Conservation (phyloP, 1,139 yeast genomes). For the Debaryomycetaceae sp. region DNA sequence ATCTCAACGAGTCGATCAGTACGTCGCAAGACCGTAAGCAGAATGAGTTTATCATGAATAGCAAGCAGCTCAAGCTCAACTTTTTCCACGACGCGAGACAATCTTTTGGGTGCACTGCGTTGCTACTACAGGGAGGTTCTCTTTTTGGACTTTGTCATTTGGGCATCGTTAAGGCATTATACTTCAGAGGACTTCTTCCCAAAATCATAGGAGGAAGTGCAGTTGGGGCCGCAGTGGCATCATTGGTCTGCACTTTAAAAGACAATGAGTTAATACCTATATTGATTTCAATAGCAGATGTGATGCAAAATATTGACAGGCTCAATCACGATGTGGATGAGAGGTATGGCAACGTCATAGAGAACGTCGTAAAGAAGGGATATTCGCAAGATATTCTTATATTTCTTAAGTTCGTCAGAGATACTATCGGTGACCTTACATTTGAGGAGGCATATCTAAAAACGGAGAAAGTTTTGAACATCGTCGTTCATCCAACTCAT, state of each 20-base stretch:
- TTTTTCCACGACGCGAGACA: conserved; percentile 90
- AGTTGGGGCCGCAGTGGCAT: conserved; percentile 90
- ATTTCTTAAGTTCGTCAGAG: conserved; percentile 74
- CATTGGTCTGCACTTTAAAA: conserved; percentile 69
- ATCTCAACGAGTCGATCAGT: conserved; percentile 38
- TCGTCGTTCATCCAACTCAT: conserved; percentile 85
- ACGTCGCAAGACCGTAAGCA: conserved; percentile 20
- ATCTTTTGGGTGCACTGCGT: conserved; percentile 86
- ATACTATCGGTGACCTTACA: conserved; percentile 77
- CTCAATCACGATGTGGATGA: conserved; percentile 58
- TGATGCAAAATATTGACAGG: conserved; percentile 47
- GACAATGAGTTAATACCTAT: conserved; percentile 55
- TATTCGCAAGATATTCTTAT: conserved; percentile 81
- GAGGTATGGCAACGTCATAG: conserved; percentile 62
- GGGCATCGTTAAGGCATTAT: conserved; percentile 83
- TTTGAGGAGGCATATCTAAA: conserved; percentile 90
- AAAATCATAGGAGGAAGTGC: conserved; percentile 90
- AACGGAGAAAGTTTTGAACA: conserved; percentile 79
- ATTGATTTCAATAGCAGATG: conserved; percentile 45
- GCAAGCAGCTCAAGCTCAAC: conserved; percentile 65
- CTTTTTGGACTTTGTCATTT: conserved; percentile 89
- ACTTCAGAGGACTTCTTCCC: conserved; percentile 72
- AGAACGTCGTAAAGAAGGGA: conserved; percentile 65
- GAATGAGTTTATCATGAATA: conserved; percentile 40
- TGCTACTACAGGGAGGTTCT: conserved; percentile 91